Evolutionary conservation across 805 yeast species (phyloP), one percentile per base, ranked within the genome.

Genomic region (Hagleromyces aurorensis): DNA sequence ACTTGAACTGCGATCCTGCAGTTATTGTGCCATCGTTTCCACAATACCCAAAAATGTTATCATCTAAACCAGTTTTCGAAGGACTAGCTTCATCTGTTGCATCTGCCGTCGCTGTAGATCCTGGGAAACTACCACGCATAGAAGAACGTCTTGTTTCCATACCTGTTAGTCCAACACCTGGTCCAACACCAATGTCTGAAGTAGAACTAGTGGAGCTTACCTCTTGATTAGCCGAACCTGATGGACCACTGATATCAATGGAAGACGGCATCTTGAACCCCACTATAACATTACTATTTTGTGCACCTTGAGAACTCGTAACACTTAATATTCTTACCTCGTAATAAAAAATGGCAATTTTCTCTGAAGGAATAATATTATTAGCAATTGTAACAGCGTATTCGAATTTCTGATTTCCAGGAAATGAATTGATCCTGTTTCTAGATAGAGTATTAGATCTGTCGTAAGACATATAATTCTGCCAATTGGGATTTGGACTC

Each of bases 321-420:
- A 48, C 53, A 13, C 40, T 38, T 6, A 46, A 31, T 1, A 54
- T 37, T 32, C 44, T 40, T 6, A 52, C 35, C 31, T 55, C 60
- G 29, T 43, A 55, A 30, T 55, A 55, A 26, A 44, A 55, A 9
- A 55, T 36, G 1, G 50, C 53, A 5, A 52, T 18, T 13, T 40
- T 40, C 12, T 36, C 29, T 9, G 38, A 32, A n/a, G 46, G 43
- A 12, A 53, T n/a, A 6, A 38, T 31, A 20, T 43, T 42, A 29
- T 55, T 50, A 7, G 59, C 50, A 47, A 48, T 45, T 3, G 56
- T 50, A 1, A 40, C 37, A 3, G 50, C 51, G 36, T 39, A 55
- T 13, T 50, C 53, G 21, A 30, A 34, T 26, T 50, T 44, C 18
- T 37, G 38, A 10, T 29, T 38, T 4, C 34, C 38, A 7, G 37